Conservation (phyloP, 306 rosid genomes). For the Senna siamea region DNA sequence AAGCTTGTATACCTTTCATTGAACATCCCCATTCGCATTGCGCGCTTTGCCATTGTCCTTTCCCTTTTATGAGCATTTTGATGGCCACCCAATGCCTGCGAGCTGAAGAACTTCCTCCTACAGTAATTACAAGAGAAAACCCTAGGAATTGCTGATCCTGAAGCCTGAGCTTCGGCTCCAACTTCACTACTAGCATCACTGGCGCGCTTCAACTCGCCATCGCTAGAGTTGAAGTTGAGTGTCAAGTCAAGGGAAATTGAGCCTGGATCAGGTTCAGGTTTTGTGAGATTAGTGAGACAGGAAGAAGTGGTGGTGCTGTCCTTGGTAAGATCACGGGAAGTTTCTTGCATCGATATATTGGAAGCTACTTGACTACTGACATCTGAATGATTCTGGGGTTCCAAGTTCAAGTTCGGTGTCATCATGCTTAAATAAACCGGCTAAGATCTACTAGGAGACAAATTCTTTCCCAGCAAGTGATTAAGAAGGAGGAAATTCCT, state of each 20-base stretch:
- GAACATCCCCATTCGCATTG: slow-evolving; percentile 77
- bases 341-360: slow-evolving; percentile 45
- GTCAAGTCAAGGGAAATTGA: slow-evolving; percentile 65
- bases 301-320: slow-evolving; percentile 60
- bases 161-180: slow-evolving; percentile 44
- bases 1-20: slow-evolving; percentile 67
- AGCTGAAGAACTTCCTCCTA: slow-evolving; percentile 82
- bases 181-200: slow-evolving; percentile 52
- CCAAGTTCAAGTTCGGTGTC: slow-evolving; percentile 64
- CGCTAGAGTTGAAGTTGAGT: slow-evolving; percentile 55
- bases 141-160: slow-evolving; percentile 54
- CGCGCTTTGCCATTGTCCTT: slow-evolving; percentile 88
- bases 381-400: slow-evolving; percentile 55
- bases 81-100: slow-evolving; percentile 93
- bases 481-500: slow-evolving; percentile 34
- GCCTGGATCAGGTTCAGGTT: slow-evolving; percentile 43
- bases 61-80: slow-evolving; percentile 95
- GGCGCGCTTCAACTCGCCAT: slow-evolving; percentile 49
- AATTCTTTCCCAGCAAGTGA: slow-evolving; percentile 32
- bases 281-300: slow-evolving; percentile 52
- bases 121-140: slow-evolving; percentile 91
- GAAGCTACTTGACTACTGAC: slow-evolving; percentile 57
- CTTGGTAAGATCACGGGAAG: slow-evolving; percentile 56
- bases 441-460: slow-evolving; percentile 23
- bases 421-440: slow-evolving; percentile 47